A percentile compares a stretch with the other conserved stretches of the same genome.
These are phyloP conservation scores for Aspergillus tanneri DNA, from an alignment of 2,329 filamentous ascomycete genomes.

Conservation along the genomic window DNA sequence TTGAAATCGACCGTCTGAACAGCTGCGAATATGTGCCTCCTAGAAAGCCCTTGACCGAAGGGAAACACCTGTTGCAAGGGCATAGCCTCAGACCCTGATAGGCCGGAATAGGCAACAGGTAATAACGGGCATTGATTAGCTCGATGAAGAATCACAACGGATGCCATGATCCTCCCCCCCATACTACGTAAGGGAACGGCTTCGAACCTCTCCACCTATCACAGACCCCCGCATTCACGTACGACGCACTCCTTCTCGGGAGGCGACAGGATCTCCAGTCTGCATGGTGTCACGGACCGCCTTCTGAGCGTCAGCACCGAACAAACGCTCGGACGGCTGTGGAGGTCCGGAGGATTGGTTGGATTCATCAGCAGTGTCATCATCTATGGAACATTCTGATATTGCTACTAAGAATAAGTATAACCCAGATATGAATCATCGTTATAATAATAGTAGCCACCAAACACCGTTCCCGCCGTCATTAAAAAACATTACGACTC, in stretches of 20 bases:
- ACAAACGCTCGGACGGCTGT: constrained; percentile 19
- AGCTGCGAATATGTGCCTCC: too few species aligned
- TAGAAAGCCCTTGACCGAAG: too few species aligned
- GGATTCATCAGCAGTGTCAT: neutral
- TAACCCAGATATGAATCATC: too few species aligned
- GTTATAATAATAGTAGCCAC: neutral
- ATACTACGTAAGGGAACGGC: neutral
- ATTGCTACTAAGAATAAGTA: too few species aligned
- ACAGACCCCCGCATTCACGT: neutral
- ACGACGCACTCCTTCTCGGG: constrained; percentile 16
- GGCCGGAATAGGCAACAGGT: neutral
- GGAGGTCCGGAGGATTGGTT: constrained; percentile 3
- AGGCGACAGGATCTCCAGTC: constrained; percentile 21
- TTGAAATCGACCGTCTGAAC: neutral
- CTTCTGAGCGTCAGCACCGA: constrained; percentile 18
- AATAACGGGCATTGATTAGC: too few species aligned
- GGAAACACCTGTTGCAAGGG: too few species aligned
- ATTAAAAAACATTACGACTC: neutral
- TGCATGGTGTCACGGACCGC: constrained; percentile 30
- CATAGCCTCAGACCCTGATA: too few species aligned
- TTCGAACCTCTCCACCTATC: constrained; percentile 13
- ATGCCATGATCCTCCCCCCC: neutral
- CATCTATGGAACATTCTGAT: neutral
- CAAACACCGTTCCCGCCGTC: neutral
- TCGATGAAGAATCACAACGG: too few species aligned